Percentiles rank a stretch among this genome's conserved stretches.
Conservation (phyloP, 2,329 filamentous ascomycete species). For the Ascomycota sp. region DNA sequence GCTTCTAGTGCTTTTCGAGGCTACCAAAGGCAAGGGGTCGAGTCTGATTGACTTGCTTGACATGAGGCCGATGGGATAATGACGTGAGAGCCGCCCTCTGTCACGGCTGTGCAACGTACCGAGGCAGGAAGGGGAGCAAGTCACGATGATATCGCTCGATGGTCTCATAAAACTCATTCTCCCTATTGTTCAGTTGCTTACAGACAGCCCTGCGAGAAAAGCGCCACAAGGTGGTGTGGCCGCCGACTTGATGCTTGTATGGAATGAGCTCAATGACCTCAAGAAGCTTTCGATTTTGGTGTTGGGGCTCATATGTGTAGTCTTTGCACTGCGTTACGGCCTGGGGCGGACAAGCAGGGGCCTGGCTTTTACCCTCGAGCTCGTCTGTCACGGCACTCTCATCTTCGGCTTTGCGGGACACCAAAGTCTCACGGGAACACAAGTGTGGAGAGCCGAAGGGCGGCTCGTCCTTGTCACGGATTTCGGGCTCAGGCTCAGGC, state of each 20-base stretch:
- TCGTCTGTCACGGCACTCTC: conserved; percentile 22
- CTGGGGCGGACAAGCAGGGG: conserved; percentile 12
- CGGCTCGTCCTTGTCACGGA: conserved; percentile 7
- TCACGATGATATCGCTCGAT: conserved; percentile 83
- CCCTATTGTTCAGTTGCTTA: conserved; percentile 93
- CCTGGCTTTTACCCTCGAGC: conserved; percentile 14
- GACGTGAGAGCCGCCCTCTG: no score
- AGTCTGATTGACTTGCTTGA: no score
- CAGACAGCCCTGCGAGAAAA: conserved; percentile 91
- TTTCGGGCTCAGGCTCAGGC: conserved; percentile 14
- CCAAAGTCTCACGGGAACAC: conserved; percentile 11
- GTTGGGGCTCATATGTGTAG: conserved; percentile 29
- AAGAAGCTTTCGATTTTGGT: conserved; percentile 38
- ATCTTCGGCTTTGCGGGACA: conserved; percentile 13
- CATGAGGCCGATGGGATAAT: no score
- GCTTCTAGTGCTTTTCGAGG: no score
- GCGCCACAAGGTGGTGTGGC: conserved; percentile 87
- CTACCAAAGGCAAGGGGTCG: no score
- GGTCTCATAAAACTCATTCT: conserved; percentile 97
- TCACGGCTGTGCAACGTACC: conserved; percentile 27
- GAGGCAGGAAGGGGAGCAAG: conserved; percentile 74
- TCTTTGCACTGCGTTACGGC: conserved; percentile 24
- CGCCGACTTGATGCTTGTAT: conserved; percentile 92
- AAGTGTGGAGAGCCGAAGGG: conserved; percentile 7
- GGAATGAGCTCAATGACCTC: conserved; percentile 92